A percentile compares a stretch with the other conserved stretches of the same genome.
Conservation (phyloP, 768 basidiomycete genomes). For the Lyophyllum semitale region DNA sequence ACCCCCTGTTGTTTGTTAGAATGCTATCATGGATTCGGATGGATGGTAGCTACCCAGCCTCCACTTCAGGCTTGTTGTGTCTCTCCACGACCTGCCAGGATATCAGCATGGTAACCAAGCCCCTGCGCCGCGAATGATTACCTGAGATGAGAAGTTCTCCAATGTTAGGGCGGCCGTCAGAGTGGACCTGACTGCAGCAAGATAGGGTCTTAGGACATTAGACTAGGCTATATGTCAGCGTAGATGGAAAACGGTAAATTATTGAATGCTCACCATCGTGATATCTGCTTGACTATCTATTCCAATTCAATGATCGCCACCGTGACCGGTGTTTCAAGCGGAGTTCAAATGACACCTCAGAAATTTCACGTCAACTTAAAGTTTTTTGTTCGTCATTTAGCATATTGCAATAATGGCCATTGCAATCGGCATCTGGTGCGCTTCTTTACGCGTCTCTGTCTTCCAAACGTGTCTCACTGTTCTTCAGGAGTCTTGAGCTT, state of each 20-base stretch:
- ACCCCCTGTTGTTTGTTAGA: constrained; percentile 55
- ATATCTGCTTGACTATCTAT: constrained; percentile 6
- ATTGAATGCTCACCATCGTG: constrained; percentile 50
- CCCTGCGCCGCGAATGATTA: constrained; percentile 29
- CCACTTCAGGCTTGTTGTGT: constrained; percentile 97
- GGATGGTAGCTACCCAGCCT: constrained; percentile 59
- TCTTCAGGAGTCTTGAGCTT: constrained; percentile 60
- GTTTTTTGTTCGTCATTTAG: constrained; percentile 18
- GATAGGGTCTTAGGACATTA: constrained; percentile 93
- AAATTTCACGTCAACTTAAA: neutral
- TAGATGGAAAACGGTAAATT: neutral
- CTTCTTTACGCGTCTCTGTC: constrained; percentile 27
- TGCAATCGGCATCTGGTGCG: constrained; percentile 70
- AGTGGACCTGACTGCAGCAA: constrained; percentile 93
- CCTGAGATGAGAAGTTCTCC: constrained; percentile 98
- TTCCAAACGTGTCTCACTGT: constrained; percentile 4
- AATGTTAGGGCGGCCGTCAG: constrained; percentile 96
- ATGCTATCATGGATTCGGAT: neutral
- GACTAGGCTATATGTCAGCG: constrained; percentile 54
- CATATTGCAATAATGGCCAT: constrained; percentile 45
- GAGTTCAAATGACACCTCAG: constrained; percentile 41
- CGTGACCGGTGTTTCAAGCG: constrained; percentile 41
- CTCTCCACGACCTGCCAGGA: constrained; percentile 82
- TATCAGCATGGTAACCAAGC: constrained; percentile 14
- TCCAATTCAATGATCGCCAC: too few relatives aligned